Percentiles rank a stretch among this genome's conserved stretches.
phyloP scores from a whole-genome alignment of 306 rosid species.

The Glycine tomentella region DNA sequence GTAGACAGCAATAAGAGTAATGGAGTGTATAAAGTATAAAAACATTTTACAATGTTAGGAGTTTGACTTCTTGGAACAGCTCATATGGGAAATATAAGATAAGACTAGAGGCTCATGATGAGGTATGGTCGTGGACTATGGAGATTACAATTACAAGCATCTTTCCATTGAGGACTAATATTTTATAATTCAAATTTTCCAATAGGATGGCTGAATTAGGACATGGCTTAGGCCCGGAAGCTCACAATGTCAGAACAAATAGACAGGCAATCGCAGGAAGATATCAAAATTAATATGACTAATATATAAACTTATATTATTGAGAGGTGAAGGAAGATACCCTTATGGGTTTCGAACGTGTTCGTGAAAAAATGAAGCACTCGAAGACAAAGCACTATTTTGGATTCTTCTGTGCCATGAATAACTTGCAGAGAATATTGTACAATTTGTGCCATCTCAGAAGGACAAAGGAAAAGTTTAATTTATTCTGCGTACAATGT shows the following conservation, averaged over 20 bases:
- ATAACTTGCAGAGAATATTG: constrained; percentile 55
- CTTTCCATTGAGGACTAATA: constrained; percentile 50
- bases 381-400: constrained; percentile 47
- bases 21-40: constrained; percentile 17
- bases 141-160: constrained; percentile 61
- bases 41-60: constrained; percentile 43
- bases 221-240: constrained; percentile 63
- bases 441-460: constrained; percentile 52
- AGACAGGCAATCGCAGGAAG: constrained; percentile 62
- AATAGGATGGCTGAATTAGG: constrained; percentile 68
- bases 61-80: constrained; percentile 81
- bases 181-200: constrained; percentile 48
- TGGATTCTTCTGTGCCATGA: constrained; percentile 59
- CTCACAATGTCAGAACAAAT: constrained; percentile 65
- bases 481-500: constrained; percentile 42
- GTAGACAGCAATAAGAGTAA: constrained; percentile 41
- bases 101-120: constrained; percentile 62
- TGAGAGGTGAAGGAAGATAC: constrained; percentile 53
- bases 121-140: constrained; percentile 53
- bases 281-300: constrained; percentile 44
- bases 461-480: constrained; percentile 46
- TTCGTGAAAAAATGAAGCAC: constrained; percentile 46
- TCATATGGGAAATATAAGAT: constrained; percentile 63
- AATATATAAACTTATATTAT: constrained; percentile 34
- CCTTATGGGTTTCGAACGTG: constrained; percentile 52